These are phyloP conservation scores for Blastocystis sp. DNA, from an alignment of 352 stramenopile genomes.

Conservation along the genomic window DNA sequence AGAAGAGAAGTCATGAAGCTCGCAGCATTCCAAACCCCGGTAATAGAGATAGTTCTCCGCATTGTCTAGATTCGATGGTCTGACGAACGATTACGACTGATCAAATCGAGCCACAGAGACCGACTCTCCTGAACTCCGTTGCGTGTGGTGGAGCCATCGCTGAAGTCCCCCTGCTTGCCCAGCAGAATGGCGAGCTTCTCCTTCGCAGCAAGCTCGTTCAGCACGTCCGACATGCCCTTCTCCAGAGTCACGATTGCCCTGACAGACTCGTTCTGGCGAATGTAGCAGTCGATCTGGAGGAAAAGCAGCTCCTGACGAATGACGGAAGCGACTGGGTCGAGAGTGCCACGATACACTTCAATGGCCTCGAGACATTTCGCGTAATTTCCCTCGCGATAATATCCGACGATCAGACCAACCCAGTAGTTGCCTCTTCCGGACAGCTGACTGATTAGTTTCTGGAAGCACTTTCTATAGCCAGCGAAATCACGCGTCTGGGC, in stretches of 20 bases:
- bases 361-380: constrained; percentile 4
- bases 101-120: background rate
- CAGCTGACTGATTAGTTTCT: constrained; percentile 24
- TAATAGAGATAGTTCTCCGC: background rate
- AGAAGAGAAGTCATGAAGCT: background rate
- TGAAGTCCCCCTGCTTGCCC: background rate
- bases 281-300: constrained; percentile 7
- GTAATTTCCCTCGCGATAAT: constrained; percentile 37
- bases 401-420: constrained; percentile 34
- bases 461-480: background rate
- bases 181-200: background rate
- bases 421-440: background rate
- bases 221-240: constrained; percentile 14
- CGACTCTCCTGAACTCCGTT: background rate
- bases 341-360: background rate
- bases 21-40: constrained; percentile 38
- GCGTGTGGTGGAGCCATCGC: background rate
- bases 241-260: background rate
- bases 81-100: background rate
- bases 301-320: constrained; percentile 12
- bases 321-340: background rate
- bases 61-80: background rate
- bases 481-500: constrained; percentile 5
- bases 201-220: constrained; percentile 21
- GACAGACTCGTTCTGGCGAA: background rate